Base-by-base conservation (phyloP, 1,139 yeast species). In the Candida sojae region DNA sequence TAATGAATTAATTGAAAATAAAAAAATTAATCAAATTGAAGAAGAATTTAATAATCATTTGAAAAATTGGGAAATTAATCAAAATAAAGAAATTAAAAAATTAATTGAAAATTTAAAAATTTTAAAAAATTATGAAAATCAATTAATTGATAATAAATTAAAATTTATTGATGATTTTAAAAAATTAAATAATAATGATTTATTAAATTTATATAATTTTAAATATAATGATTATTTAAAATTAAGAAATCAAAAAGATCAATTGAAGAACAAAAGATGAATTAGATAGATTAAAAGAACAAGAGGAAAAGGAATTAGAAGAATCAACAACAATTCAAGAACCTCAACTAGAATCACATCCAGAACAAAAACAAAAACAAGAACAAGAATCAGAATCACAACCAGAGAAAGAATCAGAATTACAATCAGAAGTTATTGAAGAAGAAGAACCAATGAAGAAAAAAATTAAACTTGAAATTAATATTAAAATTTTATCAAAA, bases 171-270 rank as follows among this genome's bases (percentile, higher is more conserved):
- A 73, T 41, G 72, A 70, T 17, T 50, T 70, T 34, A 65, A 61
- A 48, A 52, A 45, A 17, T 54, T 17, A 17, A 2, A 2, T 17
- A 17, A 17, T 17, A 17, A 17, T 17, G 33, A 37, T 21, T 34
- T 17, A n/a, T 39, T 35, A 9, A 52, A 50, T 12, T 45, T 60
- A 28, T 75, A 77, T 52, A 66, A 64, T 47, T 56, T 60, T 3
- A 69, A 74, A 48, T 78, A 73, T 51, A 57, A 70, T 30, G 71
- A 68, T 45, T 77, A 77, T 50, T 52, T 71, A 36, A 67, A 69
- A n/a, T 55, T 60, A 39, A 58, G 83, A 51, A 55, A 60, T 8
- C 60, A 59, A 5, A 67, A 35, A 61, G 70, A 46, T 30, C 55
- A 3, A 58, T 57, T 12, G 83, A 78, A 55, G 78, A 76, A 47